These are phyloP conservation scores for Senna siamea DNA, from an alignment of 306 rosid species.

Conservation along the genomic window DNA sequence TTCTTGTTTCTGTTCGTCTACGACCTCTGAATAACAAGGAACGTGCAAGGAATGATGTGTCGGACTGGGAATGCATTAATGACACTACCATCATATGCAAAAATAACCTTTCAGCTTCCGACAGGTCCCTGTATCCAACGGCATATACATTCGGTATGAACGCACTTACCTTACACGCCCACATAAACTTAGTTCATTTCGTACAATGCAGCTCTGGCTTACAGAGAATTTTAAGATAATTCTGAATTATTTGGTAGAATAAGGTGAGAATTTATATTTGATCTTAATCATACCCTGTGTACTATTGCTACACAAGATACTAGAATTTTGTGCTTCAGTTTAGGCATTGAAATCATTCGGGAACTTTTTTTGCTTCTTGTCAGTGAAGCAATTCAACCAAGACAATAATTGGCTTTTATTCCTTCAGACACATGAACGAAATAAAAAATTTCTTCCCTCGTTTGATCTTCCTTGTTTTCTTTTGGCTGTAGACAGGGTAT, in stretches of 20 bases:
- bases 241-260: conserved; percentile 22
- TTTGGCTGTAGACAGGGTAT: conserved; percentile 72
- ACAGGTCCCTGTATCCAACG: conserved; percentile 90
- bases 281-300: background rate
- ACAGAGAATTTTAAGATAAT: conserved; percentile 7
- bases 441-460: conserved; percentile 19
- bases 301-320: background rate
- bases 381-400: background rate
- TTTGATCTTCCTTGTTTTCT: conserved; percentile 43
- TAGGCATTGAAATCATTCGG: conserved; percentile 8
- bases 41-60: conserved; percentile 61
- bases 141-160: conserved; percentile 83
- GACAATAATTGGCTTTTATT: conserved; percentile 13
- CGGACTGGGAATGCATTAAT: conserved; percentile 94
- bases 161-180: conserved; percentile 23
- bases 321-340: conserved; percentile 33
- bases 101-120: conserved; percentile 81
- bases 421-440: conserved; percentile 26
- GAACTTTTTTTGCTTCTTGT: conserved; percentile 6
- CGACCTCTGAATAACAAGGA: conserved; percentile 89
- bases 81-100: conserved; percentile 75
- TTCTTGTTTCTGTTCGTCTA: conserved; percentile 82
- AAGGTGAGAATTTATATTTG: conserved; percentile 22
- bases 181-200: background rate
- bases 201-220: background rate